Conservation (phyloP, 208 protist genomes). For the Giardia muris region DNA sequence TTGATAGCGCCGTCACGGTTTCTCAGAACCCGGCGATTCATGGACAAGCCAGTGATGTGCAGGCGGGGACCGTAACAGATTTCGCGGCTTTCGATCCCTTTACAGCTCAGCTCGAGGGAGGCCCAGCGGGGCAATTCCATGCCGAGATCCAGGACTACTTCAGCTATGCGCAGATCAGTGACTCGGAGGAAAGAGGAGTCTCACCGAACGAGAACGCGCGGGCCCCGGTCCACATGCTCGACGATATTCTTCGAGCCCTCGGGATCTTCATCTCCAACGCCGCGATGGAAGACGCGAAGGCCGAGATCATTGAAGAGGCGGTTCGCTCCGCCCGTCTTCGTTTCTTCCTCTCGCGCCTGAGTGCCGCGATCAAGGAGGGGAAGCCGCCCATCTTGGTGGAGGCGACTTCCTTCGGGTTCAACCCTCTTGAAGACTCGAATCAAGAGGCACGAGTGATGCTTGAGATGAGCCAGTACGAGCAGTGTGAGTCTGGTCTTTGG, state of each 20-base stretch:
- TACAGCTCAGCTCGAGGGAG: conserved; percentile 1
- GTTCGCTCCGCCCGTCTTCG: not conserved
- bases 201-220: not conserved
- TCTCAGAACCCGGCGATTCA: no score
- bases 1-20: not conserved
- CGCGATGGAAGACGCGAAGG: not conserved
- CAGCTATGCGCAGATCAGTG: conserved; percentile 15
- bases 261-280: conserved; percentile 16
- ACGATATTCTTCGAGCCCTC: conserved; percentile 8
- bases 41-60: not conserved
- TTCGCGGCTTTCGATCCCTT: conserved; percentile 15
- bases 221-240: conserved; percentile 6
- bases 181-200: conserved; percentile 22
- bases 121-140: not conserved
- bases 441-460: not conserved
- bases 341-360: not conserved
- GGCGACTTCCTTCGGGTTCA: not conserved
- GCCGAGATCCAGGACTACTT: conserved; percentile 7
- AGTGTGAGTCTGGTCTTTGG: not conserved
- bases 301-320: conserved; percentile 9
- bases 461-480: conserved; percentile 7
- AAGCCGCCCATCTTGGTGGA: not conserved
- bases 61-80: not conserved
- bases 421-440: not conserved
- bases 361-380: not conserved